These are phyloP conservation scores for Phialophora chinensis DNA, from an alignment of 2,329 filamentous ascomycete genomes.

Conservation along the genomic window DNA sequence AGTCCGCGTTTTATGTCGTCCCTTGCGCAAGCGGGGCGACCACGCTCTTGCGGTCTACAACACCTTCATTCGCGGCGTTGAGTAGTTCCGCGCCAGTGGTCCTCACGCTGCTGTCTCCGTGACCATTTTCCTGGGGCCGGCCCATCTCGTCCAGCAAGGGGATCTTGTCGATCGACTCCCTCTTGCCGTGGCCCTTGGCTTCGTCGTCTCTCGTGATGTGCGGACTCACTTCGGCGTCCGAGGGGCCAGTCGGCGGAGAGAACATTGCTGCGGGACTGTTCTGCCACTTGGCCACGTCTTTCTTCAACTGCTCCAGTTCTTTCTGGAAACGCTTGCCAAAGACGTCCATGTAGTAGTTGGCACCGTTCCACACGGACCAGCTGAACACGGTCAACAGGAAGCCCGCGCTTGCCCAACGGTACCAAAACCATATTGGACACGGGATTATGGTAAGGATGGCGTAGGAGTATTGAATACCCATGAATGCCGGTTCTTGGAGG, in stretches of 20 bases:
- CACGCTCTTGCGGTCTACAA: constrained; percentile 25
- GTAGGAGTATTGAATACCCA: constrained; percentile 93
- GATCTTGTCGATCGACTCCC: constrained; percentile 35
- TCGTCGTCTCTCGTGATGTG: constrained; percentile 11
- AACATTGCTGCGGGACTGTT: constrained; percentile 51
- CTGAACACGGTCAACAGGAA: constrained; percentile 86
- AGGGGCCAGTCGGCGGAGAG: constrained; percentile 29
- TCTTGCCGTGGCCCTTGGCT: constrained; percentile 21
- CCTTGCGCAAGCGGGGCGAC: background rate
- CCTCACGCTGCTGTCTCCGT: constrained; percentile 9
- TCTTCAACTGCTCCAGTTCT: constrained; percentile 86
- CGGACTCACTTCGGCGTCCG: constrained; percentile 19
- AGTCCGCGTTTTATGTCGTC: background rate
- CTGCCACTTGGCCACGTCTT: constrained; percentile 90
- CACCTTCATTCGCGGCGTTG: constrained; percentile 19
- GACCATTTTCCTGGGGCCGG: constrained; percentile 16
- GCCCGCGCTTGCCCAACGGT: constrained; percentile 73
- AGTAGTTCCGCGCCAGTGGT: constrained; percentile 30
- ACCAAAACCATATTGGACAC: constrained; percentile 94
- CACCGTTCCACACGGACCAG: constrained; percentile 96
- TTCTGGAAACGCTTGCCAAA: constrained; percentile 97
- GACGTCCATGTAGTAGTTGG: constrained; percentile 97
- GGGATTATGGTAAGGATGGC: constrained; percentile 92
- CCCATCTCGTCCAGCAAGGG: constrained; percentile 36
- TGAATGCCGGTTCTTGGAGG: constrained; percentile 88